These are phyloP conservation scores for Amauroascus niger DNA, from an alignment of 2,329 filamentous ascomycete genomes.

Conservation along the genomic window DNA sequence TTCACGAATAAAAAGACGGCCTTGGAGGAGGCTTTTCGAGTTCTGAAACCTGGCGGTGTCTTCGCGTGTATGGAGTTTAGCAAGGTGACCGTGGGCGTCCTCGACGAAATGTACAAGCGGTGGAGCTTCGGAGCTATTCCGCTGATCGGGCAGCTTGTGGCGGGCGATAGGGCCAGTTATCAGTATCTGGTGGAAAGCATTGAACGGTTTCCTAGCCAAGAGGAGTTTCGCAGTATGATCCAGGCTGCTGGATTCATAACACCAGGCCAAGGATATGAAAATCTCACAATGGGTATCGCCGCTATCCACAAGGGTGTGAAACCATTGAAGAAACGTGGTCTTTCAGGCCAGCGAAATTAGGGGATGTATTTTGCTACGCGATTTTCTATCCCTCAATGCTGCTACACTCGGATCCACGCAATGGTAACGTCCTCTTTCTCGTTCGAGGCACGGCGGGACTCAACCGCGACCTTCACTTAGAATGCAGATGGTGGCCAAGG, in stretches of 20 bases:
- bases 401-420: background rate
- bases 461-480: background rate
- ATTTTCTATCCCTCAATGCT: background rate
- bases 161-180: slow-evolving; percentile 88
- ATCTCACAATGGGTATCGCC: slow-evolving; percentile 84
- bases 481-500: background rate
- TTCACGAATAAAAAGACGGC: slow-evolving; percentile 86
- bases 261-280: slow-evolving; percentile 74
- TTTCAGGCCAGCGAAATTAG: background rate
- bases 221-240: slow-evolving; percentile 59
- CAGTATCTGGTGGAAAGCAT: slow-evolving; percentile 99
- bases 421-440: background rate
- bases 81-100: slow-evolving; percentile 65
- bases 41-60: slow-evolving; percentile 86
- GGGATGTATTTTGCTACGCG: background rate
- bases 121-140: slow-evolving; percentile 96
- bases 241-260: slow-evolving; percentile 68
- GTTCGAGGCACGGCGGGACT: background rate
- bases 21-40: slow-evolving; percentile 70
- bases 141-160: slow-evolving; percentile 87
- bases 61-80: slow-evolving; percentile 96
- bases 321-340: slow-evolving; percentile 36
- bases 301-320: slow-evolving; percentile 97
- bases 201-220: slow-evolving; percentile 79
- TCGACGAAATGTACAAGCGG: slow-evolving; percentile 81